These are phyloP conservation scores for Thermoascus crustaceus DNA, from an alignment of 2,329 filamentous ascomycete genomes.

Conservation along the genomic window DNA sequence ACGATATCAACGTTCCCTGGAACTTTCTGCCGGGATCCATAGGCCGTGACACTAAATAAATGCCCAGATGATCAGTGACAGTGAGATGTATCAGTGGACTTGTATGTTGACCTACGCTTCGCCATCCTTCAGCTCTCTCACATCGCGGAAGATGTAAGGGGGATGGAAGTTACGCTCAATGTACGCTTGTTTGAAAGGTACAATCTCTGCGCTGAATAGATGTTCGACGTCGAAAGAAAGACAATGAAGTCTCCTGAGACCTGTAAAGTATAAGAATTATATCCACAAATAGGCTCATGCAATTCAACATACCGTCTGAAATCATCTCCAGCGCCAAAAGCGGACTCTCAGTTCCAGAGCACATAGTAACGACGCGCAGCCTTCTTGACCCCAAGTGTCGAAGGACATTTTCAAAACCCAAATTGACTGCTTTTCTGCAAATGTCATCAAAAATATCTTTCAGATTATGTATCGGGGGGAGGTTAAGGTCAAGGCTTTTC, in stretches of 20 bases:
- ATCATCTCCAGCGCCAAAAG: conserved; percentile 57
- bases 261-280: conserved; percentile 12
- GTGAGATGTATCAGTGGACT: conserved; percentile 4
- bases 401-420: conserved; percentile 28
- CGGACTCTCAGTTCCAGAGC: conserved; percentile 70
- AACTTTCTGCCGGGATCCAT: conserved; percentile 51
- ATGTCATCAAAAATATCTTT: conserved; percentile 45
- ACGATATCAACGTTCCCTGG: conserved; percentile 56
- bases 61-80: conserved; percentile 7
- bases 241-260: conserved; percentile 24
- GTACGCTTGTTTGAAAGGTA: conserved; percentile 56
- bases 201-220: conserved; percentile 56
- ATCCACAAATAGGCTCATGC: neutral
- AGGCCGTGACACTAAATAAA: conserved; percentile 52
- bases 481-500: conserved; percentile 19
- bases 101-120: conserved; percentile 39
- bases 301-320: conserved; percentile 35
- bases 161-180: conserved; percentile 53
- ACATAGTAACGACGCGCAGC: conserved; percentile 60
- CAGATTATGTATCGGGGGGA: conserved; percentile 42
- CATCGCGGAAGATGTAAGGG: conserved; percentile 50
- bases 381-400: conserved; percentile 26
- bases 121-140: conserved; percentile 45
- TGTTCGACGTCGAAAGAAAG: conserved; percentile 44
- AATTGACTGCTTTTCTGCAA: conserved; percentile 27